A percentile compares a stretch with the other conserved stretches of the same genome.
phyloP scores from a whole-genome alignment of 306 rosid species.

The Amphicarpaea edgeworthii region DNA sequence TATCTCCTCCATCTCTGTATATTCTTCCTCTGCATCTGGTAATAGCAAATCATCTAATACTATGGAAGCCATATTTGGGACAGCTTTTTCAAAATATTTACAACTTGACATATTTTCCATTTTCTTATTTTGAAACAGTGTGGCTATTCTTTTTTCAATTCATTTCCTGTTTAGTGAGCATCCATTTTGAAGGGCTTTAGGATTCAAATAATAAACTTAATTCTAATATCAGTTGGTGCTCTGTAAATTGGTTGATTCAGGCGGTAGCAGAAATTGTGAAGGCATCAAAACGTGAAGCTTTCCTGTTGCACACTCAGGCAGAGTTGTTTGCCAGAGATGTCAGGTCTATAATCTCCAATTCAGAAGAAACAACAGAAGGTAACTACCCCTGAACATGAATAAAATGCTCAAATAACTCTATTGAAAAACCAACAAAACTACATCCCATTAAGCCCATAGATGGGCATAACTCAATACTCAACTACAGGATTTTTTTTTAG shows the following conservation, averaged over 20 bases:
- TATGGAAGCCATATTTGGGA: neutral
- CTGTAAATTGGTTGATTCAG: slow-evolving; percentile 53
- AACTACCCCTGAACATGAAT: neutral
- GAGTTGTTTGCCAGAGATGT: slow-evolving; percentile 69
- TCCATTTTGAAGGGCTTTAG: slow-evolving; percentile 9
- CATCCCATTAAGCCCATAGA: neutral
- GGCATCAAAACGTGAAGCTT: slow-evolving; percentile 84
- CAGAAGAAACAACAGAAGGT: slow-evolving; percentile 54
- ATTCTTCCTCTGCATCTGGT: neutral
- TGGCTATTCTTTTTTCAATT: slow-evolving; percentile 22
- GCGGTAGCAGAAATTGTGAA: slow-evolving; percentile 84
- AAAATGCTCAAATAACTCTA: neutral
- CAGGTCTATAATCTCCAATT: slow-evolving; percentile 57
- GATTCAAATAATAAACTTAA: slow-evolving; percentile 4
- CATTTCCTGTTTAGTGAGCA: neutral
- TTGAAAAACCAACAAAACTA: neutral
- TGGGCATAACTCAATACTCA: neutral
- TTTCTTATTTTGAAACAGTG: neutral
- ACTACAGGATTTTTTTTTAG: neutral
- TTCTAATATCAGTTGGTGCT: slow-evolving; percentile 1
- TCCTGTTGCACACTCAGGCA: slow-evolving; percentile 66
- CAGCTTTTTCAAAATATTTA: slow-evolving; percentile 26
- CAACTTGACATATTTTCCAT: neutral
- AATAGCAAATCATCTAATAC: neutral
- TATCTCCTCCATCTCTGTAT: neutral